A percentile compares a stretch with the other conserved stretches of the same genome.
Evolutionary conservation across 2,329 filamentous ascomycete species (phyloP).

Genomic region (Colletotrichum truncatum): DNA sequence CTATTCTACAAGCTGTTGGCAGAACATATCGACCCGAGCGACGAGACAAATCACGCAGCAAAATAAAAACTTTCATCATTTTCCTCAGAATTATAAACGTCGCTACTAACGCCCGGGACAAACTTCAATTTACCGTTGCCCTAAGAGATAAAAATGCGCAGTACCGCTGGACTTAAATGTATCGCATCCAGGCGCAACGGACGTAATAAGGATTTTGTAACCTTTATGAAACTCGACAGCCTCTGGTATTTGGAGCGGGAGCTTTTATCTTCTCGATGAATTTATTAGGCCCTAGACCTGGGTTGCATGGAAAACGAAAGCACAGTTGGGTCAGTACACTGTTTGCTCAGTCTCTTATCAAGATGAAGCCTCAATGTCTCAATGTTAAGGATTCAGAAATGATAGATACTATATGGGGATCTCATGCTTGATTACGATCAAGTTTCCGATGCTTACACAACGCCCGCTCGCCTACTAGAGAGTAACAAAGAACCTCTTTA

Average conservation of each 20-base stretch:
- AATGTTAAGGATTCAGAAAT: no score
- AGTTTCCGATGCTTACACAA: not conserved
- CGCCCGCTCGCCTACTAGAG: slow-evolving; percentile 36
- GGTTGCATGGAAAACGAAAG: slow-evolving; percentile 47
- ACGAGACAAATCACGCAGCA: no score
- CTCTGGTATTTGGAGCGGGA: slow-evolving; percentile 44
- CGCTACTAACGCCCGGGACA: slow-evolving; percentile 38
- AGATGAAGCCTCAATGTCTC: slow-evolving; percentile 42
- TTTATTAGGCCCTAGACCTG: slow-evolving; percentile 40
- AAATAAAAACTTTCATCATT: no score
- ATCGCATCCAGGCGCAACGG: slow-evolving; percentile 47
- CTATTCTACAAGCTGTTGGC: no score
- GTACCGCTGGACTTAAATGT: slow-evolving; percentile 45
- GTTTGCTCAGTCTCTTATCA: slow-evolving; percentile 42
- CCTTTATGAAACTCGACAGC: slow-evolving; percentile 35
- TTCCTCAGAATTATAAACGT: no score
- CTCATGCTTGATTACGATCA: no score
- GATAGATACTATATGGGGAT: slow-evolving; percentile 34
- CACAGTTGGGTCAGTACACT: slow-evolving; percentile 42
- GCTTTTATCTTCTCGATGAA: slow-evolving; percentile 50
- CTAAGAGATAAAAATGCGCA: slow-evolving; percentile 48
- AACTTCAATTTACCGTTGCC: slow-evolving; percentile 47
- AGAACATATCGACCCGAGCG: no score
- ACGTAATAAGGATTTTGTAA: slow-evolving; percentile 44
- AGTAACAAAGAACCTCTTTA: slow-evolving; percentile 45